These are phyloP conservation scores for Camellia granthamiana DNA, from an alignment of 148 eudicot genomes.

Conservation along the genomic window DNA sequence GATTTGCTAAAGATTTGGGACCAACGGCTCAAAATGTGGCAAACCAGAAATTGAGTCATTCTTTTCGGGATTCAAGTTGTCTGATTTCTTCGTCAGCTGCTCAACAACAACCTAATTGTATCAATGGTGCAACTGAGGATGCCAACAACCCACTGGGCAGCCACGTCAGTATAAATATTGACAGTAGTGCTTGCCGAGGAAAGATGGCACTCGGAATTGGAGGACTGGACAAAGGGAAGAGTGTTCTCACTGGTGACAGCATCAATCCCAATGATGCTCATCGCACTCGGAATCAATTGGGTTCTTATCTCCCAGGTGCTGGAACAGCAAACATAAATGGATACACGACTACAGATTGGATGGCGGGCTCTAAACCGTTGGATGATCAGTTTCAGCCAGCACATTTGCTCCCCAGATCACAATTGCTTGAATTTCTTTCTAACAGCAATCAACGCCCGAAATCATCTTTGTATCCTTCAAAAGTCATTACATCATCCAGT, in stretches of 20 bases:
- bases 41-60: not conserved
- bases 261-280: not conserved
- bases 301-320: not conserved
- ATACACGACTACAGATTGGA: not conserved
- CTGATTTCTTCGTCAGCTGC: not conserved
- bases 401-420: not conserved
- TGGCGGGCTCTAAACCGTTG: not conserved
- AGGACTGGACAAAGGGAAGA: not conserved
- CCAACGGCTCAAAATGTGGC: constrained; percentile 21
- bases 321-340: not conserved
- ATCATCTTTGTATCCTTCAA: constrained; percentile 12
- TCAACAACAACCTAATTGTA: not conserved
- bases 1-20: constrained; percentile 16
- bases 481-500: constrained; percentile 7
- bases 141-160: not conserved
- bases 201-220: not conserved
- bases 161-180: not conserved
- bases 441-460: not conserved
- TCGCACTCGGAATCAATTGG: no score
- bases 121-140: not conserved
- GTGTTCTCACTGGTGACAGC: not conserved
- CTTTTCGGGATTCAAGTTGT: not conserved
- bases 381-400: not conserved
- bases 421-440: constrained; percentile 5
- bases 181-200: not conserved